A percentile compares a stretch with the other conserved stretches of the same genome.
Conservation (phyloP, 345 rosid species). For the Psidium guajava region DNA sequence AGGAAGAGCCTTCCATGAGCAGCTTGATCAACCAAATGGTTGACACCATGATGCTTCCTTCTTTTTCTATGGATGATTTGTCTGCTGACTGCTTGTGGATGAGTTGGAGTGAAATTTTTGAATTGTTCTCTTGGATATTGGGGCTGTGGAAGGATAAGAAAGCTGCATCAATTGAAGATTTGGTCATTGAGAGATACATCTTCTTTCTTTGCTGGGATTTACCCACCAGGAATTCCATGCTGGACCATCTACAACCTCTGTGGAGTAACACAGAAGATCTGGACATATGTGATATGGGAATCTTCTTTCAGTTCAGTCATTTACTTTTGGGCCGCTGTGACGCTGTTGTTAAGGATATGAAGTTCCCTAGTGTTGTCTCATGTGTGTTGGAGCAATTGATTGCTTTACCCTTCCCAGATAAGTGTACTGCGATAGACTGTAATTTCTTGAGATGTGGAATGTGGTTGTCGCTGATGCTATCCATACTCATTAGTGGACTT, state of each 20-base stretch:
- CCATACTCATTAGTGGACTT: slow-evolving; percentile 55
- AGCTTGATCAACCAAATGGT: slow-evolving; percentile 55
- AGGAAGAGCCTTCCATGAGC: slow-evolving; percentile 43
- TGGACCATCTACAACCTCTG: slow-evolving; percentile 24
- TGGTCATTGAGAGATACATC: slow-evolving; percentile 80
- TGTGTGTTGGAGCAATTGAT: slow-evolving; percentile 36
- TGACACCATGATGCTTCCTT: slow-evolving; percentile 51
- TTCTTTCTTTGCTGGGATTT: slow-evolving; percentile 81
- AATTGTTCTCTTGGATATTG: slow-evolving; percentile 48
- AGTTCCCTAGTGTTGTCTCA: slow-evolving; percentile 30
- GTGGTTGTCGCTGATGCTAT: slow-evolving; percentile 68
- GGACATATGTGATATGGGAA: slow-evolving; percentile 33
- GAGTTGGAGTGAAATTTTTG: slow-evolving; percentile 41
- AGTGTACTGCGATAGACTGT: slow-evolving; percentile 61
- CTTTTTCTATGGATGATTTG: slow-evolving; percentile 35
- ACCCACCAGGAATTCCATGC: slow-evolving; percentile 21
- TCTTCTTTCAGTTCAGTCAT: slow-evolving; percentile 50
- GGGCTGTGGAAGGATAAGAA: slow-evolving; percentile 74
- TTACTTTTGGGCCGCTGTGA: slow-evolving; percentile 31
- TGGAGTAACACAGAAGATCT: slow-evolving; percentile 24
- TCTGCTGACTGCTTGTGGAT: slow-evolving; percentile 34
- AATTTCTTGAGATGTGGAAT: slow-evolving; percentile 68
- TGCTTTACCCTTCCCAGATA: slow-evolving; percentile 26
- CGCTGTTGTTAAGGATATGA: slow-evolving; percentile 24
- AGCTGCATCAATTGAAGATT: slow-evolving; percentile 62